Conservation (phyloP, 441 rosid genomes). For the Euphorbia celastroides region DNA sequence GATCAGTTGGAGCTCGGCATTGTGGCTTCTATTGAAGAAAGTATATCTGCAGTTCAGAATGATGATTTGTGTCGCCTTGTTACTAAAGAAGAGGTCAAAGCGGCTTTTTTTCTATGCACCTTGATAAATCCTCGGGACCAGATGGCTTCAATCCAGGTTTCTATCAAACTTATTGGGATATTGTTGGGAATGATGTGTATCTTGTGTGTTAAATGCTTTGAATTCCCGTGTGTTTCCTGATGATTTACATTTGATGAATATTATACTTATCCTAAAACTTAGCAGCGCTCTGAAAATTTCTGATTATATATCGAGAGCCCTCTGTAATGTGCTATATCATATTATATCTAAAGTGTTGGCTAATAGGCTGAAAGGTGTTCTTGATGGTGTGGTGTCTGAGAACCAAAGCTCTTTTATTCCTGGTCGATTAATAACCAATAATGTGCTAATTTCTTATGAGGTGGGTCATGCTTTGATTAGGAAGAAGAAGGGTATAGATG, state of each 20-base stretch:
- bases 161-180: not conserved
- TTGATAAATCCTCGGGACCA: not conserved
- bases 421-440: not conserved
- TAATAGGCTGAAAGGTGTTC: not conserved
- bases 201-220: not conserved
- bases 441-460: not conserved
- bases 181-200: not conserved
- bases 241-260: not conserved
- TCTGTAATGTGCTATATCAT: not conserved
- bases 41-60: too few relatives aligned
- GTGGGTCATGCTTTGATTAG: not conserved
- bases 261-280: not conserved
- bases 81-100: too few relatives aligned
- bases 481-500: not conserved
- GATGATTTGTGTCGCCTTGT: too few relatives aligned
- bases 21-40: too few relatives aligned
- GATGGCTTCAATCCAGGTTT: not conserved
- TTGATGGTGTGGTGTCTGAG: not conserved
- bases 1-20: too few relatives aligned
- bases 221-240: not conserved
- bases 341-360: not conserved
- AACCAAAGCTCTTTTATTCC: not conserved
- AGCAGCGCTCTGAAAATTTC: not conserved
- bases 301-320: not conserved
- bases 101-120: not conserved